Base-by-base conservation (phyloP, 108 stramenopile genomes). In the Pseudonitzschia delicatissima region DNA sequence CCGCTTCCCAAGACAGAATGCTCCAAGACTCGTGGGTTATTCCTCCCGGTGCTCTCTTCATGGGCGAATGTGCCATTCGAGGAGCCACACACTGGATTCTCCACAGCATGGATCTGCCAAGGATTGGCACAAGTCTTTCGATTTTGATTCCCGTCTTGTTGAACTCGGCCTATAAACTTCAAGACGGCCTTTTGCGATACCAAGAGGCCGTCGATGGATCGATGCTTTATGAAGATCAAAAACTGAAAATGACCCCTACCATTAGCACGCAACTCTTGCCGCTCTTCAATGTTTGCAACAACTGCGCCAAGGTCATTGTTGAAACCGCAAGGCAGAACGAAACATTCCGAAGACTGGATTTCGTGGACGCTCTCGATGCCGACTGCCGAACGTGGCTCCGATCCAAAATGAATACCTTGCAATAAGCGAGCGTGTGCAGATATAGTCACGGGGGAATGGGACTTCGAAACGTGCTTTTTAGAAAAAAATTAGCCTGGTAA, bases 71-170 rank as follows among this genome's bases (percentile, higher is more conserved):
- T 13, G 59, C 79, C 29, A 35, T 84, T 39, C 70, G 45, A 36
- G 82, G 57, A 37, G 63, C 67, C 8, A 45, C 68, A 5, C 64
- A 74, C 7, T 68, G 66, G 28, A 50, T 81, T 8, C 47, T 73
- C 25, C 27, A 33, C 28, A 55, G 53, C n/a, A 28, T 25, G 25
- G 48, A 37, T 31, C 39, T 75, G 9, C 12, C 57, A 20, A 23
- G 64, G 37, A 49, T 51, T 35, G 57, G 44, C 32, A 69, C 58
- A 0, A 62, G 64, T 44, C 67, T 81, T 37, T 59, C 76, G 13
- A 62, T 67, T 35, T 21, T 81, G 23, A 62, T 79, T 51, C 73
- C 78, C 6, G 69, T 60, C 15, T 57, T 74, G n/a, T 62, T 79
- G 62, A 58, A 51, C 23, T 63, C 69, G 37, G 60, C 50, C 3